These are phyloP conservation scores for Entomortierella parvispora DNA, from an alignment of 192 early-diverging fungal species.

Conservation along the genomic window DNA sequence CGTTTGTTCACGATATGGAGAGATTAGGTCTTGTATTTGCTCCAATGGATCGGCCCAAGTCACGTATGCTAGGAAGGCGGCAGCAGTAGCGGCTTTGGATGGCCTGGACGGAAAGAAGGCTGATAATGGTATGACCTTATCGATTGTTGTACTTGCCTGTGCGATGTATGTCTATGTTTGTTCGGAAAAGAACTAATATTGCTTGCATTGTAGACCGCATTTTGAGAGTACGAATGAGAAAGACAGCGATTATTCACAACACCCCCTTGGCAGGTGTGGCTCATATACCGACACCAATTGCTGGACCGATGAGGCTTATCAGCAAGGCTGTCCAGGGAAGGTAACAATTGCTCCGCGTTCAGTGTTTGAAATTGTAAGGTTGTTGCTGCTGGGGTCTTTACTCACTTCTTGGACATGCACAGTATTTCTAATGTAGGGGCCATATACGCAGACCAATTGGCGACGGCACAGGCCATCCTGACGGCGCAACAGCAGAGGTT, in stretches of 20 bases:
- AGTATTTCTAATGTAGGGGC: constrained; percentile 30
- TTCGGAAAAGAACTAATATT: not conserved
- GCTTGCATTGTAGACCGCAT: constrained; percentile 27
- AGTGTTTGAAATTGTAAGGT: not conserved
- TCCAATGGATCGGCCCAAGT: constrained; percentile 60
- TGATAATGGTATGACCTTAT: constrained; percentile 51
- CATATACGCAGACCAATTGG: constrained; percentile 29
- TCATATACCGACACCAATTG: constrained; percentile 30
- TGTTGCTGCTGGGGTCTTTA: not conserved
- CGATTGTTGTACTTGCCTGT: not conserved
- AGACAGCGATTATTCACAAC: constrained; percentile 17
- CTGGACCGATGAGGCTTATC: constrained; percentile 33
- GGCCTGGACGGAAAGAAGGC: constrained; percentile 58
- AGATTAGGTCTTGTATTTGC: constrained; percentile 51
- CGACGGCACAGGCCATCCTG: constrained; percentile 30
- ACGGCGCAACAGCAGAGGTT: constrained; percentile 38
- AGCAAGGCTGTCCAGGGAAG: constrained; percentile 33
- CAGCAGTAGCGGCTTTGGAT: constrained; percentile 56
- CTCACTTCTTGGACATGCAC: not conserved
- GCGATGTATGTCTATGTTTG: not conserved
- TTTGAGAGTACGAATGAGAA: constrained; percentile 28
- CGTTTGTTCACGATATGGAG: constrained; percentile 44
- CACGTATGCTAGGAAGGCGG: constrained; percentile 54
- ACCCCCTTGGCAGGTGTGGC: not conserved
- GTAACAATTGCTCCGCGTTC: constrained; percentile 12